These are phyloP conservation scores for Suillus alpinus DNA, from an alignment of 768 basidiomycete species.

Conservation along the genomic window DNA sequence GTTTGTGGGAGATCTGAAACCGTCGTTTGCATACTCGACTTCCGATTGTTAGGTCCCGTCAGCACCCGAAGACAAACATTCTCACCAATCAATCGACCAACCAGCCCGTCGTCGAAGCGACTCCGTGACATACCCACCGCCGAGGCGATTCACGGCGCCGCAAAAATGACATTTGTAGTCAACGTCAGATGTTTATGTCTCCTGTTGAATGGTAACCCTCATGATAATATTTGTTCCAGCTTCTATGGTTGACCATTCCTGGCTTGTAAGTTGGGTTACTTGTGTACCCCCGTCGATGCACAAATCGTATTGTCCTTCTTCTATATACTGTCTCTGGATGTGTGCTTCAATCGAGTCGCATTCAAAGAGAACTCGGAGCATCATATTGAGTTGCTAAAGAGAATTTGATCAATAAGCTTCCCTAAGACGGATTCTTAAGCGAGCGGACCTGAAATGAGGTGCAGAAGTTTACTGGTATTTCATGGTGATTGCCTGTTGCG, in stretches of 20 bases:
- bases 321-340: conserved; percentile 17
- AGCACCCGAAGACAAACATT: background rate
- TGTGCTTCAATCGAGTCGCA: conserved; percentile 17
- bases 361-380: conserved; percentile 17
- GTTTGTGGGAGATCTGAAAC: conserved; percentile 16
- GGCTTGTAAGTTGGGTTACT: conserved; percentile 21
- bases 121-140: background rate
- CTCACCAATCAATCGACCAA: conserved; percentile 26
- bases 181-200: background rate
- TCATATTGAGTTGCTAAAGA: conserved; percentile 19
- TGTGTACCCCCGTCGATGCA: conserved; percentile 22
- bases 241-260: conserved; percentile 24
- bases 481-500: conserved; percentile 12
- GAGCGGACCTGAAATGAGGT: conserved; percentile 20
- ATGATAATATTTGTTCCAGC: conserved; percentile 23
- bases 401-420: background rate
- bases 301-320: conserved; percentile 22
- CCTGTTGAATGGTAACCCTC: conserved; percentile 22
- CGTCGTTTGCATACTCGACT: conserved; percentile 24
- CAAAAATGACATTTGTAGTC: conserved; percentile 22
- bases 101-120: conserved; percentile 11
- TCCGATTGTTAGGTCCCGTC: conserved; percentile 8
- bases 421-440: background rate
- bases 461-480: conserved; percentile 23
- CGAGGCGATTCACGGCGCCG: background rate